phyloP scores from a whole-genome alignment of 169 alveolate genomes.

The Perkinsus olseni region DNA sequence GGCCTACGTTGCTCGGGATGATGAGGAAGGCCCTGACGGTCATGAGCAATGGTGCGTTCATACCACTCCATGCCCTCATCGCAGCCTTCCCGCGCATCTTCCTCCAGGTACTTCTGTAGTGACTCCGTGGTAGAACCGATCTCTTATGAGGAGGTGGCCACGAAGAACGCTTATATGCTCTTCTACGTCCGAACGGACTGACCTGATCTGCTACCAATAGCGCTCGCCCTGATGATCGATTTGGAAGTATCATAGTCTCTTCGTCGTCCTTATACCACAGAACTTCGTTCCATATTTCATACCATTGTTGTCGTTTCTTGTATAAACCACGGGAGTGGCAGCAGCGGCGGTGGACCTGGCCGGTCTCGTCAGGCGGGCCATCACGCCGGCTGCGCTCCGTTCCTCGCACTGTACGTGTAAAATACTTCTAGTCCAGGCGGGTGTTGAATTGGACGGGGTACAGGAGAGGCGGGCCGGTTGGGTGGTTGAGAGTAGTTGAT shows the following conservation, averaged over 20 bases:
- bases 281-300: not conserved
- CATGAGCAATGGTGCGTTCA: not conserved
- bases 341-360: not conserved
- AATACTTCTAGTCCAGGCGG: not conserved
- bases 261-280: no score
- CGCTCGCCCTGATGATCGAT: no score
- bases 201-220: no score
- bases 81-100: no score
- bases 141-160: not conserved
- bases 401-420: not conserved
- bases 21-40: not conserved
- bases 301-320: not conserved
- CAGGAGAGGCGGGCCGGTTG: not conserved
- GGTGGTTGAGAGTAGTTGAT: not conserved
- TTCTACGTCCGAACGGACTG: not conserved
- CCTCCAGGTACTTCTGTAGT: not conserved
- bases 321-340: no score
- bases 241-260: no score
- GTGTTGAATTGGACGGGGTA: not conserved
- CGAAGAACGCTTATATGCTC: not conserved
- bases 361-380: no score
- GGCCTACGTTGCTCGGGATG: not conserved
- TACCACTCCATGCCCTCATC: no score
- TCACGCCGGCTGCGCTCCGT: not conserved
- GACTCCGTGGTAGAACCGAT: not conserved